Evolutionary conservation across 257 asterid genomes (phyloP), one percentile per base, ranked within the genome.

Genomic region (Scutellaria barbata): DNA sequence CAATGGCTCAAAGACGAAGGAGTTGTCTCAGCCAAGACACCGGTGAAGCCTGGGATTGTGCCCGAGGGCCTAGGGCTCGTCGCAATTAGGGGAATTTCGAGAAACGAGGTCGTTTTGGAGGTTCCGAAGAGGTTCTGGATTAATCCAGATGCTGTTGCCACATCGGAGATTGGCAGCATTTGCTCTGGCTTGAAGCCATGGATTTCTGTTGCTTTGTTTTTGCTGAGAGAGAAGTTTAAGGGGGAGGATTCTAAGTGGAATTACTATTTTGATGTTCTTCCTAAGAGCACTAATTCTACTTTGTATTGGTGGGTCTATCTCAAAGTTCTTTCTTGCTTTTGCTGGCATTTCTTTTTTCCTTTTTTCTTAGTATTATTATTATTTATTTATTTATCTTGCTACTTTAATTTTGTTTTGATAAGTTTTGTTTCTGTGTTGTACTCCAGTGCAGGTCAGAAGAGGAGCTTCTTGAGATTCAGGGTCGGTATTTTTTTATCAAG

Each of bases 381-480:
- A 4, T n/a, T 17, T 0, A 2, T 56, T n/a, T 37, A 5, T 18
- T 63, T 16, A 1, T 14, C 10, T 10, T 62, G 16, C 14, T 35
- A 20, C 66, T 35, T 20, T 62, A 5, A 5, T 25, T 81, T 60
- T 51, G 48, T 78, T 59, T 74, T 82, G 72, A 79, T 80, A 53
- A 74, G 80, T 73, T 33, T 65, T 79, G 80, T 68, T 82, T 77
- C 4, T 78, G 75, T 78, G 68, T 86, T 81, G 68, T 81, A 73
- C 81, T 87, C 86, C 91, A 91, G 95, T 79, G 95, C 99, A 94
- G 99, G 99, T 94, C 99, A 84, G 98, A 94, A 76, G 96, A 91
- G 88, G 99, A 94, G 89, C 96, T 94, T 76, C 84, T 84, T 79
- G 96, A 94, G 86, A 87, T 94, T 86, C 96, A 86, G 84, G 98